Evolutionary conservation across 768 basidiomycete genomes (phyloP), one percentile per base, ranked within the genome.

Genomic region (Suillus decipiens): DNA sequence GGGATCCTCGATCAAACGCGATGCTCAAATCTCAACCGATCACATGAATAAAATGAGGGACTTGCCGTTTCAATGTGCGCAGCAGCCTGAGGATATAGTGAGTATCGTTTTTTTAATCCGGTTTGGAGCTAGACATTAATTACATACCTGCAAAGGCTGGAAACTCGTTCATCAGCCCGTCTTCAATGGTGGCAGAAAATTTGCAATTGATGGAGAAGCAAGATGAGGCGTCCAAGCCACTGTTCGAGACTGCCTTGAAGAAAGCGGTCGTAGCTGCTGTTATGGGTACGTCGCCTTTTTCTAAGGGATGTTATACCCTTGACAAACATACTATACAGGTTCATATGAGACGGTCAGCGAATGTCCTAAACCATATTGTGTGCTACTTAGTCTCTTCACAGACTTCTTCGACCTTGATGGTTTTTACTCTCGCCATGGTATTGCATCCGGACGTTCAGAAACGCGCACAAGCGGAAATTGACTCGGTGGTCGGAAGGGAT

Each of bases 1-100:
- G 9, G 77, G 78, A 3, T 77, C 78, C 8, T 62, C 62, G 14
- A 73, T 80, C 63, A 77, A 78, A 67, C 69, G 69, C 39, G 68
- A 72, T 22, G 79, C 78, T 15, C 60, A 3, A 31, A 34, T 28
- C 1, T 67, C 63, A 1, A 33, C 17, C 9, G 15, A 55, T 7
- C 28, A 24, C 45, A 43, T 55, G 28, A 53, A 39, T 6, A 54
- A 4, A 28, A 43, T 45, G 60, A 63, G 39, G 64, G 68, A 69
- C 34, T 54, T 12, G 39, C 73, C 76, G 5, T 74, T 70, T 47
- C 59, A 68, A 5, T 70, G 63, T 61, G 70, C 67, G 7, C 68
- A 74, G 67, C 55, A 65, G 43, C 28, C 28, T 28, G 28, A 28
- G 28, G 62, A 72, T 36, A 73, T 77, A 66, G 77, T 76, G 53